A percentile compares a stretch with the other conserved stretches of the same genome.
Evolutionary conservation across 208 protist species (phyloP).

Genomic region (Crithidia brevicula): DNA sequence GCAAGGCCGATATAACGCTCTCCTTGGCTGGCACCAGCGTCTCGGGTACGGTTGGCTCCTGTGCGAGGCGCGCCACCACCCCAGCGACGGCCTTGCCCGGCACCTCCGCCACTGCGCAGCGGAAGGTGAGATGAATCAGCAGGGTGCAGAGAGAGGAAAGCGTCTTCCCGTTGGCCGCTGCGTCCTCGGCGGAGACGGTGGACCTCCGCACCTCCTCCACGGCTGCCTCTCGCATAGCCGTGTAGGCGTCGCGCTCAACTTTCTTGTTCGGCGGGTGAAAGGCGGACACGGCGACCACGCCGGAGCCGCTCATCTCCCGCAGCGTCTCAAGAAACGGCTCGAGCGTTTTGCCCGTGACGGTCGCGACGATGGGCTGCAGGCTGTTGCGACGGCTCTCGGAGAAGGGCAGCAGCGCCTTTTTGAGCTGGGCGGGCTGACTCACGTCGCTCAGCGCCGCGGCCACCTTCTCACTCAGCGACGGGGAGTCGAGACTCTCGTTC

Average conservation of each 20-base stretch:
- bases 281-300: constrained; percentile 56
- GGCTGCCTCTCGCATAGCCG: constrained; percentile 35
- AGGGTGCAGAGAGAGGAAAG: constrained; percentile 61
- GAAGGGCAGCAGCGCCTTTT: constrained; percentile 48
- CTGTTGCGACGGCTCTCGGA: constrained; percentile 38
- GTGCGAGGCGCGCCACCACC: constrained; percentile 48
- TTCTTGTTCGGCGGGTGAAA: constrained; percentile 80
- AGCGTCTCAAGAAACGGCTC: constrained; percentile 47
- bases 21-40: constrained; percentile 41
- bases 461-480: constrained; percentile 46
- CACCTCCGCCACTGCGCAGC: constrained; percentile 60
- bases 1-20: constrained; percentile 43
- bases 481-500: constrained; percentile 68
- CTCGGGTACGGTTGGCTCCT: constrained; percentile 31
- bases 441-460: constrained; percentile 38
- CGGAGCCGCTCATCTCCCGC: constrained; percentile 49
- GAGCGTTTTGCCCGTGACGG: constrained; percentile 49
- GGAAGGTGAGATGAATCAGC: constrained; percentile 50
- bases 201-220: constrained; percentile 21
- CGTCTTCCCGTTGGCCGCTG: constrained; percentile 41
- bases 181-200: constrained; percentile 39
- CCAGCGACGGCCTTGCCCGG: constrained; percentile 63
- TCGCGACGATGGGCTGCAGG: constrained; percentile 48
- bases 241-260: constrained; percentile 58
- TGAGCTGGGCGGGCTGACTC: constrained; percentile 30